Percentiles rank a stretch among this genome's conserved stretches.
These are phyloP conservation scores for Leishmania arabica DNA, from an alignment of 208 protist species.

Conservation along the genomic window DNA sequence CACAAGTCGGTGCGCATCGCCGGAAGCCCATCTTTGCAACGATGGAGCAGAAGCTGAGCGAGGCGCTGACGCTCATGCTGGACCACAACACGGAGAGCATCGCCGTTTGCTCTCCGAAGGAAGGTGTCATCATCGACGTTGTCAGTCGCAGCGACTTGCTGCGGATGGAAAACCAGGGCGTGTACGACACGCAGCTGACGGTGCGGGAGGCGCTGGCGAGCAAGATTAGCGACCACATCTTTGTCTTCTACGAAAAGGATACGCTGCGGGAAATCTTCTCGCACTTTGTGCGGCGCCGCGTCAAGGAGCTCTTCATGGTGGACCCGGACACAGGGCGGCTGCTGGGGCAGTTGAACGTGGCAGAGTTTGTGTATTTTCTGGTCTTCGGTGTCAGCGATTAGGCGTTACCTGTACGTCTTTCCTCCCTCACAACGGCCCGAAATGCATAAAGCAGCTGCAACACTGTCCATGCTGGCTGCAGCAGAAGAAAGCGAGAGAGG, in stretches of 20 bases:
- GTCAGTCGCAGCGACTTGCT: slow-evolving; percentile 84
- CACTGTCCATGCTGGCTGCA: neutral
- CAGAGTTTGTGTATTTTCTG: slow-evolving; percentile 78
- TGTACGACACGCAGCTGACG: slow-evolving; percentile 84
- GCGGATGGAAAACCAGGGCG: slow-evolving; percentile 88
- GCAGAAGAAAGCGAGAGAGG: neutral
- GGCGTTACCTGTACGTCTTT: neutral
- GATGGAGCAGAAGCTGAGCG: slow-evolving; percentile 65
- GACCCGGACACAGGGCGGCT: slow-evolving; percentile 73
- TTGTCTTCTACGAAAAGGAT: slow-evolving; percentile 80
- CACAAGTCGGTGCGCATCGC: slow-evolving; percentile 58
- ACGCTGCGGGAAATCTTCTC: slow-evolving; percentile 80
- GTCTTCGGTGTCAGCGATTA: slow-evolving; percentile 50
- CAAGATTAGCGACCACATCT: slow-evolving; percentile 54
- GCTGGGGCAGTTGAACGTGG: slow-evolving; percentile 74
- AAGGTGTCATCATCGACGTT: slow-evolving; percentile 71
- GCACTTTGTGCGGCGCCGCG: slow-evolving; percentile 81
- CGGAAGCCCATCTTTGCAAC: slow-evolving; percentile 58
- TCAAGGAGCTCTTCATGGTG: slow-evolving; percentile 88
- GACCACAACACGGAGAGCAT: slow-evolving; percentile 71
- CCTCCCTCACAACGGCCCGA: neutral
- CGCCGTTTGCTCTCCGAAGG: slow-evolving; percentile 53
- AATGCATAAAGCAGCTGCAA: neutral
- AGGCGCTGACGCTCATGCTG: slow-evolving; percentile 79
- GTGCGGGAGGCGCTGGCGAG: slow-evolving; percentile 73